Base-by-base conservation (phyloP, 306 rosid species). In the Purshia tridentata region DNA sequence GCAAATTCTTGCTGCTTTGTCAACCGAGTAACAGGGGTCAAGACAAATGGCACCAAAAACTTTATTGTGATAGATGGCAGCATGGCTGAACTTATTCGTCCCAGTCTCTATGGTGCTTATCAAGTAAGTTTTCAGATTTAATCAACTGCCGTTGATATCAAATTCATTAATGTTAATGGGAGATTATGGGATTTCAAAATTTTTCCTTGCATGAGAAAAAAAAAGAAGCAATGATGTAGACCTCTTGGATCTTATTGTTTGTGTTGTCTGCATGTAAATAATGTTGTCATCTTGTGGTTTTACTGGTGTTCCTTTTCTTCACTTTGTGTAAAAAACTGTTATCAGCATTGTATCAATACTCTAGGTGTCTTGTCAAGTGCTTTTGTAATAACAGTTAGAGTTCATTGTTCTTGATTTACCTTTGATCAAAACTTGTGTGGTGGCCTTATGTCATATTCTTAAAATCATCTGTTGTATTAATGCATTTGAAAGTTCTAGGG, bases 81-180 rank as follows among this genome's bases (percentile, higher is more conserved):
- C 80, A 91, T 91, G 97, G 92, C 99, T 50, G 99, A 94, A 81
- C 99, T 94, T 76, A 94, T 94, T 76, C 96, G 96, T 16, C 99
- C 99, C 9, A 94, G 99, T 79, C 96, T 94, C 40, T 94, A 94
- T 56, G 99, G 80, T 77, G 96, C 99, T 47, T 94, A 91, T 83
- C 97, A 91, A 85, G 99, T 94, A 83, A 84, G 81, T 76, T 40
- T 73, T 64, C 29, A 49, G 49, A 41, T 53, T 22, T 45, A 8
- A 58, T 56, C 55, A 13, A n/a, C 63, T 58, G 80, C 58, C 19
- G 60, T 65, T 59, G 16, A 39, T 59, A 64, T 68, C 4, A 55
- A 67, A 52, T 16, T 15, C 55, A 49, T 60, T 13, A 29, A 39
- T 60, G 47, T 66, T 47, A 20, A 42, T 70, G 55, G 58, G 6